Base-by-base conservation (phyloP, 2,329 filamentous ascomycete genomes). In the Hawksworthiomyces lignivorus region DNA sequence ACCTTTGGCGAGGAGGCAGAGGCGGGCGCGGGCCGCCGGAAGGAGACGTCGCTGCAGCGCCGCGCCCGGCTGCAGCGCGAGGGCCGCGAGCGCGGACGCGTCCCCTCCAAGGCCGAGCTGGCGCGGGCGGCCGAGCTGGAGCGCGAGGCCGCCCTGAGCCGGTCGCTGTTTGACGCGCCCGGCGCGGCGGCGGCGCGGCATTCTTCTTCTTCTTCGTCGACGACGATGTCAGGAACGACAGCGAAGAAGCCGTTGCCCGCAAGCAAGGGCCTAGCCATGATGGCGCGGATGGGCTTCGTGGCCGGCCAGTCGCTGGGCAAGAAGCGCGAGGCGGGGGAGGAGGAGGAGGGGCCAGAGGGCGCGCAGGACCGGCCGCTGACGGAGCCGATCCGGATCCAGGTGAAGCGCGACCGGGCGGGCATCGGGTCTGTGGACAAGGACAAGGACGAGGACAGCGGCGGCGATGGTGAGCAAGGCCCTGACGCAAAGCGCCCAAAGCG, bases 231-330 rank as follows among this genome's bases (percentile, higher is more conserved):
- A 28, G 36, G 31, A 14, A 12, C 19, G 5, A n/a, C 24, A n/a
- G 17, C 27, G 3, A 19, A 18, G 6, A 31, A 10, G 12, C 38
- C 14, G 3, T 65, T 73, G 14, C 72, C 77, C 37, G 75, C 73
- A 53, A 94, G 82, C 65, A 97, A 96, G 58, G 92, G 90, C 2
- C 78, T 94, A 48, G 80, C 86, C 50, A 96, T 98, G 87, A 95
- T 98, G 89, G 83, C 87, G 18, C 90, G 87, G 62, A 86, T 98
- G 72, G 92, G 92, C 1, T 98, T 94, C 66, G 82, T 79, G 44
- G 69, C 77, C 17, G 88, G 89, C 19, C 79, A 77, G 27, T 73
- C 80, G 0, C 68, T 97, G 4, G 92, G 92, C 20, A 47, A 57
- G n/a, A 54, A 52, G 11, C 54, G 55, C 27, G 47, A 56, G 12